phyloP scores from a whole-genome alignment of 2,329 filamentous ascomycete genomes.

The Fusarium albosuccineum region DNA sequence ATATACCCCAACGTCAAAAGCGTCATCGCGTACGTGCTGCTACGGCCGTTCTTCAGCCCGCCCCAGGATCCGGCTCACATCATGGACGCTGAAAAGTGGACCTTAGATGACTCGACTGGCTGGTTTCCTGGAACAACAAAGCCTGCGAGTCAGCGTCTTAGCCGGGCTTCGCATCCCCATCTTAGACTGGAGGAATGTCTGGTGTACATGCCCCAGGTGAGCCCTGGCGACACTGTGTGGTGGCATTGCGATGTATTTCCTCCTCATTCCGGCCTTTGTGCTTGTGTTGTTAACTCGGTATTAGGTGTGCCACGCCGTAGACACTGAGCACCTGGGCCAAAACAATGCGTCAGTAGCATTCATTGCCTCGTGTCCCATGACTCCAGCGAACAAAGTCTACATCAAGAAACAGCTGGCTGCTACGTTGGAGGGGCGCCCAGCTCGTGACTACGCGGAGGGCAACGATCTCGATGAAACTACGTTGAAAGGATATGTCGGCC shows the following conservation, averaged over 20 bases:
- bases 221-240: slow-evolving; percentile 28
- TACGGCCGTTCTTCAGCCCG: neutral
- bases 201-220: slow-evolving; percentile 51
- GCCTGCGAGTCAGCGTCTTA: slow-evolving; percentile 42
- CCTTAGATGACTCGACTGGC: slow-evolving; percentile 46
- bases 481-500: slow-evolving; percentile 27
- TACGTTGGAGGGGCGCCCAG: slow-evolving; percentile 16
- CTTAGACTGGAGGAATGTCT: slow-evolving; percentile 54
- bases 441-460: slow-evolving; percentile 16
- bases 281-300: neutral
- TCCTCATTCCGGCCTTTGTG: too few relatives aligned
- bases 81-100: slow-evolving; percentile 55
- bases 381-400: slow-evolving; percentile 42
- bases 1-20: slow-evolving; percentile 55
- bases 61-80: slow-evolving; percentile 42
- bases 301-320: slow-evolving; percentile 55
- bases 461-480: slow-evolving; percentile 25
- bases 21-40: slow-evolving; percentile 51
- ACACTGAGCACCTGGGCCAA: slow-evolving; percentile 52
- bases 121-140: slow-evolving; percentile 55
- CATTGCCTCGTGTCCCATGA: slow-evolving; percentile 54
- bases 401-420: slow-evolving; percentile 36
- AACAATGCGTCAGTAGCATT: slow-evolving; percentile 52
- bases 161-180: slow-evolving; percentile 52
- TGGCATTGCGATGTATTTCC: slow-evolving; percentile 20